Percentiles rank a stretch among this genome's conserved stretches.
Conservation (phyloP, 768 basidiomycete species). For the Mycena rebaudengoi region DNA sequence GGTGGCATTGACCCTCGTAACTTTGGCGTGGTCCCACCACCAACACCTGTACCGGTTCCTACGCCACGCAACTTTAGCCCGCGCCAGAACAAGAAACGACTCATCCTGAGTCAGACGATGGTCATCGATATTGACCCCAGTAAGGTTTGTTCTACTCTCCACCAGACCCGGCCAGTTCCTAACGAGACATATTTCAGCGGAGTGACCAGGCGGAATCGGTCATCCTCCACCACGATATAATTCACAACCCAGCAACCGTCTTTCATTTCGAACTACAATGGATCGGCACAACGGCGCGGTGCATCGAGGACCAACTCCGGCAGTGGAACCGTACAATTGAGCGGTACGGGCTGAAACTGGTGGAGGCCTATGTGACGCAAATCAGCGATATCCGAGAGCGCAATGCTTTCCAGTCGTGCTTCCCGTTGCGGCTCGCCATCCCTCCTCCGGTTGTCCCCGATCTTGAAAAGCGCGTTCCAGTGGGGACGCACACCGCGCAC, state of each 20-base stretch:
- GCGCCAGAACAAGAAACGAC: constrained; percentile 61
- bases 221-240: constrained; percentile 91
- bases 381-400: constrained; percentile 86
- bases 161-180: neutral
- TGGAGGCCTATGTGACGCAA: constrained; percentile 93
- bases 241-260: constrained; percentile 93
- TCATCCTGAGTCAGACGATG: constrained; percentile 89
- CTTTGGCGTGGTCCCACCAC: constrained; percentile 31
- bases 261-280: constrained; percentile 98
- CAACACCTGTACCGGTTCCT: constrained; percentile 35
- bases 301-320: constrained; percentile 88
- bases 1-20: constrained; percentile 47
- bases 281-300: constrained; percentile 93
- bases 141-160: constrained; percentile 57
- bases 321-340: constrained; percentile 86
- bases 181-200: constrained; percentile 49
- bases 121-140: constrained; percentile 86
- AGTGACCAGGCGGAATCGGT: constrained; percentile 91
- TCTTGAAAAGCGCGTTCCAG: constrained; percentile 71
- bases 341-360: constrained; percentile 88
- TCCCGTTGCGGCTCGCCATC: constrained; percentile 79
- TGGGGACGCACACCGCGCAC: constrained; percentile 68
- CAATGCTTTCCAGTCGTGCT: constrained; percentile 93
- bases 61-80: constrained; percentile 48
- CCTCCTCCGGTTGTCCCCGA: constrained; percentile 78